These are phyloP conservation scores for Erythrobasidium yunnanense DNA, from an alignment of 768 basidiomycete genomes.

Conservation along the genomic window DNA sequence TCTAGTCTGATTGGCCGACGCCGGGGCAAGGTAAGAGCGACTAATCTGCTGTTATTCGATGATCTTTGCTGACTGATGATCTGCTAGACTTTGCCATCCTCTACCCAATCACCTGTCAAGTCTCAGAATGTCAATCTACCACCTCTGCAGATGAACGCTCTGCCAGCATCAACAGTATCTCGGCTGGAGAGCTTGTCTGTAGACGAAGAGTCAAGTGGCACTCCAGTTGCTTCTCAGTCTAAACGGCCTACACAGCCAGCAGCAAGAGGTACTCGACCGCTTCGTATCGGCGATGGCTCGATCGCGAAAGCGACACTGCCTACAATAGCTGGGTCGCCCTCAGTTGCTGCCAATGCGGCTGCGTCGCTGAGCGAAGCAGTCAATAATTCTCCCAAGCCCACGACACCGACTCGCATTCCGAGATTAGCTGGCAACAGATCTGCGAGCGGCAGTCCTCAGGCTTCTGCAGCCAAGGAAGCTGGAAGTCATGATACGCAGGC, in stretches of 20 bases:
- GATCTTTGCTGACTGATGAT: not conserved
- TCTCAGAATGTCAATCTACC: slow-evolving; percentile 53
- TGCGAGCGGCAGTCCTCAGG: not conserved
- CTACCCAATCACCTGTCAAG: slow-evolving; percentile 64
- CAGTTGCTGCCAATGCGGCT: not conserved
- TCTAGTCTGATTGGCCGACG: slow-evolving; percentile 77
- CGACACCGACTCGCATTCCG: slow-evolving; percentile 37
- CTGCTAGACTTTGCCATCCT: slow-evolving; percentile 61
- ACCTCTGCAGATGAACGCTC: slow-evolving; percentile 78
- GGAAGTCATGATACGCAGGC: not conserved
- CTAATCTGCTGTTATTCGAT: not conserved
- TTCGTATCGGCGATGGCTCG: slow-evolving; percentile 45
- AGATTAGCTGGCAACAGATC: slow-evolving; percentile 9
- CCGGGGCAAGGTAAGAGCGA: slow-evolving; percentile 65
- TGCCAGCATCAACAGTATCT: slow-evolving; percentile 69
- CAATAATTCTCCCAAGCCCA: not conserved
- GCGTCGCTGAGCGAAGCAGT: not conserved
- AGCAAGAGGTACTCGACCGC: slow-evolving; percentile 6
- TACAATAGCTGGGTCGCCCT: slow-evolving; percentile 82
- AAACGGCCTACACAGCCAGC: not conserved
- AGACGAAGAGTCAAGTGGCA: slow-evolving; percentile 24
- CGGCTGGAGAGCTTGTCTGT: slow-evolving; percentile 63
- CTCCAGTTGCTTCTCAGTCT: not conserved
- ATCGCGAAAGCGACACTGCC: slow-evolving; percentile 50
- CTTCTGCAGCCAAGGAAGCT: not conserved